These are phyloP conservation scores for Arthrobotrys sinensis DNA, from an alignment of 2,329 filamentous ascomycete genomes.

Conservation along the genomic window DNA sequence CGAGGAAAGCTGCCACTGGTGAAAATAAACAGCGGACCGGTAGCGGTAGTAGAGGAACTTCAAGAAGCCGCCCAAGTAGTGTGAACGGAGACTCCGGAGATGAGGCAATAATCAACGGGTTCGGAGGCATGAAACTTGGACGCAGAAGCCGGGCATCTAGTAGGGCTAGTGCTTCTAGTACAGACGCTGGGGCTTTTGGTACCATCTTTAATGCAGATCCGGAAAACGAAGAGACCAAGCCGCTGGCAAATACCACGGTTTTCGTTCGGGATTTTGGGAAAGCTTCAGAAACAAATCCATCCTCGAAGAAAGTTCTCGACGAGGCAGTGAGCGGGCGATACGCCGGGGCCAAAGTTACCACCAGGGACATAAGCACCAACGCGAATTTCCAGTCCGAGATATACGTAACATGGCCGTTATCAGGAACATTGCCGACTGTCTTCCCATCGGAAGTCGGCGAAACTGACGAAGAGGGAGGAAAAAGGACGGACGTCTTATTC, in stretches of 20 bases:
- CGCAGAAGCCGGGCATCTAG: constrained; percentile 53
- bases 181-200: constrained; percentile 55
- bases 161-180: constrained; percentile 54
- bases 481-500: constrained; percentile 33
- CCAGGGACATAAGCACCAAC: constrained; percentile 42
- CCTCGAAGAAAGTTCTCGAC: constrained; percentile 63
- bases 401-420: constrained; percentile 52
- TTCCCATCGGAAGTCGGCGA: constrained; percentile 49
- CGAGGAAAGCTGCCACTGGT: constrained; percentile 13
- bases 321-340: constrained; percentile 62
- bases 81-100: constrained; percentile 48
- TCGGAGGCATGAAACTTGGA: constrained; percentile 40
- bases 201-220: constrained; percentile 41
- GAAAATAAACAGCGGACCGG: constrained; percentile 31
- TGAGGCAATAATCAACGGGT: constrained; percentile 24
- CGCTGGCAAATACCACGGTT: constrained; percentile 6
- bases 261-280: constrained; percentile 59
- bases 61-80: constrained; percentile 43
- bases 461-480: constrained; percentile 27
- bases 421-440: constrained; percentile 28
- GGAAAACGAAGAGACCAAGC: constrained; percentile 16
- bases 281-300: constrained; percentile 57
- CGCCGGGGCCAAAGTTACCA: constrained; percentile 37
- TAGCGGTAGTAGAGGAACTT: constrained; percentile 23
- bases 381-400: constrained; percentile 44